Percentiles rank a stretch among this genome's conserved stretches.
Conservation (phyloP, 1,139 yeast species). For the Protomyces pachydermus region DNA sequence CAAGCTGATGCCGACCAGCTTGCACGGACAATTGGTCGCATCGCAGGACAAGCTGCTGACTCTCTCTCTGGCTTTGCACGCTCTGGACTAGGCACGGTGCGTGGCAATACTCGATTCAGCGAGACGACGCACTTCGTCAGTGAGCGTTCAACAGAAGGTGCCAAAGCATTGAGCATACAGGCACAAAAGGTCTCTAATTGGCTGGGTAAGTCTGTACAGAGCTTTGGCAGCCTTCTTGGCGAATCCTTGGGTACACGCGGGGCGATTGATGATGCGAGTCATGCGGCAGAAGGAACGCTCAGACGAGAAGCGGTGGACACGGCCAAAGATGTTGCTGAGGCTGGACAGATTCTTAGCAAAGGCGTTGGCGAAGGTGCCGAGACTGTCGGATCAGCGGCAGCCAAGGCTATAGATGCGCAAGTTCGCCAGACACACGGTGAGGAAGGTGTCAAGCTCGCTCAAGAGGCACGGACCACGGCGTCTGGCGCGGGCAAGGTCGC, state of each 20-base stretch:
- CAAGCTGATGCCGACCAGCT: slow-evolving; percentile 24
- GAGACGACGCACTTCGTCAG: slow-evolving; percentile 11
- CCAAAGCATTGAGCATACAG: slow-evolving; percentile 1
- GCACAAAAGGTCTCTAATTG: slow-evolving; percentile 8
- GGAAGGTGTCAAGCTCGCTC: not conserved
- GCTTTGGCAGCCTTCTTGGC: slow-evolving; percentile 15
- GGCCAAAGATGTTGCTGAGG: slow-evolving; percentile 5
- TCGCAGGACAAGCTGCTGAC: slow-evolving; percentile 3
- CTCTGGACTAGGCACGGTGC: slow-evolving; percentile 4
- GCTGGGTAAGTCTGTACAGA: slow-evolving; percentile 12
- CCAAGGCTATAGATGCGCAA: slow-evolving; percentile 4
- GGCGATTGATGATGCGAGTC: not conserved
- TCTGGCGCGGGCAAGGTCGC: not conserved
- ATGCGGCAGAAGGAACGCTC: not conserved
- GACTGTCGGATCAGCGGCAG: slow-evolving; percentile 1
- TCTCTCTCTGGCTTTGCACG: not conserved
- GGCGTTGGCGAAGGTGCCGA: slow-evolving; percentile 3
- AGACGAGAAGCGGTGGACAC: slow-evolving; percentile 9
- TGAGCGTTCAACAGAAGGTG: not conserved
- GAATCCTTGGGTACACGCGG: slow-evolving; percentile 12
- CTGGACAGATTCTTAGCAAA: slow-evolving; percentile 3
- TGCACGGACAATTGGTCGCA: slow-evolving; percentile 15
- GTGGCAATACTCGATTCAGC: slow-evolving; percentile 9
- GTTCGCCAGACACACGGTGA: not conserved
- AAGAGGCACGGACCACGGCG: not conserved